Base-by-base conservation (phyloP, 139 green algal genomes). In the Eudorina sp. region DNA sequence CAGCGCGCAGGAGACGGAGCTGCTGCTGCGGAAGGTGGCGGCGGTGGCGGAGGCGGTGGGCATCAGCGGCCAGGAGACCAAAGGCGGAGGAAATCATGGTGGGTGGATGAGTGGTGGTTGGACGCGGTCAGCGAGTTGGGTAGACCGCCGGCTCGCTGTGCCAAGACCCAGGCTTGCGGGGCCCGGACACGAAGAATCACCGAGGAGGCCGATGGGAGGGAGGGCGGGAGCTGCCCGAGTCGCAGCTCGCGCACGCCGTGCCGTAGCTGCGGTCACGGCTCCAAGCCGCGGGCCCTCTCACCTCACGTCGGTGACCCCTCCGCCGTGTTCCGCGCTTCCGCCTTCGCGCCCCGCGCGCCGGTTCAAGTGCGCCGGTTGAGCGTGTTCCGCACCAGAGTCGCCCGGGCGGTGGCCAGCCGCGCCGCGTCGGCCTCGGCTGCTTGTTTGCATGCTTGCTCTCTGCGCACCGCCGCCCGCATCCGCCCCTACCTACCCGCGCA, bases 1-100 rank as follows among this genome's bases (percentile, higher is more conserved):
- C 78, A 77, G 60, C 14, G 60, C 43, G 84, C 80, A 27, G 51
- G 92, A 94, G 88, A 43, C 93, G 70, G 84, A 90, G 34, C 36
- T 88, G 53, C 81, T 94, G 31, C 58, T 93, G 41, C 64, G 14
- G 0, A 92, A 93, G 81, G 64, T 91, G 38, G 89, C 88, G 31
- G 89, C 31, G 16, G 77, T 92, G 31, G 92, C 92, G 29, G 60
- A 75, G 53, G 77, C 83, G 9, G 92, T 92, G n/a, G 92, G 92
- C 18, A 70, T 93, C 14, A 90, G 91, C n/a, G 81, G 41, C 4
- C 68, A 88, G 25, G 92, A 93, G 31, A 91, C 85, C 70, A 77
- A n/a, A 3, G 92, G 91, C 14, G 92, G 92, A 21, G 89, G 89
- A 25, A 87, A 69, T 38, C 62, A 80, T 29, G 77, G 77, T 84